Evolutionary conservation across 2,329 filamentous ascomycete species (phyloP), one percentile per base, ranked within the genome.

Genomic region (Aspergillus neoniger): DNA sequence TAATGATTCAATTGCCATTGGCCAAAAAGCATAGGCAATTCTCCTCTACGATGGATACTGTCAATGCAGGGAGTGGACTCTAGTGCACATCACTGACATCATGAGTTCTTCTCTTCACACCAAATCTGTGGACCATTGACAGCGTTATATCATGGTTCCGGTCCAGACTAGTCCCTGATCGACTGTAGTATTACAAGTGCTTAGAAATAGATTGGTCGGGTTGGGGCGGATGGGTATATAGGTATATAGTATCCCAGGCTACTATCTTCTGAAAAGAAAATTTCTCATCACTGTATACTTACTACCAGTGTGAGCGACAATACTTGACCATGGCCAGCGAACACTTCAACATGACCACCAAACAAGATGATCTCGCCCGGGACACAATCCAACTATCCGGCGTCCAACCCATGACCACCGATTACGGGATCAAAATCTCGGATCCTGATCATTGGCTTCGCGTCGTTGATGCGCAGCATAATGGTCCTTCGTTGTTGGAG

Each of bases 401-500:
- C 0, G 39, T 15, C 77, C 83, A 83, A 32, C 82, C 84, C 41
- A 85, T 92, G 65, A 94, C 91, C 0, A 89, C 88, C 52, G 91
- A 96, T 70, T 91, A 84, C 77, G 92, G 92, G 21, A 86, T 89
- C 28, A 91, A 88, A 75, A 84, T 92, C 69, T 79, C 80, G 44
- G 89, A 89, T 68, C 88, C 88, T 1, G 92, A 96, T 70, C 84
- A 92, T 72, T 95, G 91, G 91, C 80, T 96, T 57, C 86, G 85
- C 55, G 82, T 88, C 5, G 83, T 80, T 25, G 86, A 79, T 38
- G 81, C 86, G 3, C 83, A 90, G 50, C 80, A 86, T 58, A 86
- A 82, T 2, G 91, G 91, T 0, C 89, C 91, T 0, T 74, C 76
- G 68, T 78, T 93, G 0, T 73, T 95, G 2, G 91, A 95, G 70